Evolutionary conservation across 495 filamentous ascomycete species (phyloP).

Genomic region (Penicillium dipodomyicola): DNA sequence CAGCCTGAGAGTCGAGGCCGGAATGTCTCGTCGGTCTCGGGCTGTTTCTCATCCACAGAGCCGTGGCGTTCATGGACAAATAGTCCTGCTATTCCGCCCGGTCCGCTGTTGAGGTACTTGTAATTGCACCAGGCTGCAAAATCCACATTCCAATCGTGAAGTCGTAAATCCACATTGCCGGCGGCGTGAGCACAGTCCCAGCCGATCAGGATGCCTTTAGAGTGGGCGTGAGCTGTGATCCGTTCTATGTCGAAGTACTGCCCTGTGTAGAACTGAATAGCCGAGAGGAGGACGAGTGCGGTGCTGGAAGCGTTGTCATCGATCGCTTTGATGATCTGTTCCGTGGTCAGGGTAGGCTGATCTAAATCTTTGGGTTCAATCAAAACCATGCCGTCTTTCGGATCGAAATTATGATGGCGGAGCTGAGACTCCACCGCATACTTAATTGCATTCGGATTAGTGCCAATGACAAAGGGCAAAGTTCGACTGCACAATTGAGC

Average conservation of each 20-base stretch:
- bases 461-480: background rate
- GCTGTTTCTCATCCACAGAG: constrained; percentile 43
- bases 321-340: constrained; percentile 73
- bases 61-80: constrained; percentile 84
- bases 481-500: background rate
- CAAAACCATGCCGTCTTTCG: constrained; percentile 68
- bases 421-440: constrained; percentile 90
- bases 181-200: constrained; percentile 97
- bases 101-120: constrained; percentile 93
- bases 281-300: constrained; percentile 80
- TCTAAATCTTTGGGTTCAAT: constrained; percentile 60
- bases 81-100: constrained; percentile 79
- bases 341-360: constrained; percentile 60
- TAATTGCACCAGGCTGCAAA: constrained; percentile 97
- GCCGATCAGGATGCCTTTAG: constrained; percentile 72
- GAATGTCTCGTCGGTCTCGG: constrained; percentile 37
- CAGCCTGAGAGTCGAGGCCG: constrained; percentile 72
- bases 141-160: constrained; percentile 95
- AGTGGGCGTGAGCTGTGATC: constrained; percentile 80
- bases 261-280: constrained; percentile 93
- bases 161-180: constrained; percentile 78
- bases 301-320: constrained; percentile 71
- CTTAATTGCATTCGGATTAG: constrained; percentile 41
- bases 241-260: constrained; percentile 82
- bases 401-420: constrained; percentile 67